Evolutionary conservation across 305 asterid species (phyloP), one percentile per base, ranked within the genome.

Genomic region (Striga hermonthica): DNA sequence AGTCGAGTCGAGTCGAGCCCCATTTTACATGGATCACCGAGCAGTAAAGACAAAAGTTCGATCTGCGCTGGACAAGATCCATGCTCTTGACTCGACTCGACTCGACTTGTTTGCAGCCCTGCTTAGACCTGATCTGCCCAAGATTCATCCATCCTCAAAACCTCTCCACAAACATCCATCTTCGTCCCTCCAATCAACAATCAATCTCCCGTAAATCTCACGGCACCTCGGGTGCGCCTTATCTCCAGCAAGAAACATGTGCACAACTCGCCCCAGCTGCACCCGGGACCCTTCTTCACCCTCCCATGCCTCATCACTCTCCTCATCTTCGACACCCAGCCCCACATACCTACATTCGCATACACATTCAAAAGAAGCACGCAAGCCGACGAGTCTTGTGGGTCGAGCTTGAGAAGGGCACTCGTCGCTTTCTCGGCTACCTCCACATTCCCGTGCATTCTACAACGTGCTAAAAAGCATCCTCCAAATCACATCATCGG

Each of bases 401-500:
- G 90, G 61, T 92, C 97, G 66, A 84, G 36, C 54, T 81, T 66
- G 77, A 89, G 63, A 47, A 92, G 88, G 37, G 74, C 68, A 37
- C 13, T 78, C 4, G 98, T 94, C 7, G 98, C 97, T 9, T 68
- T 77, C 74, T 89, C 94, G 10, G 94, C 98, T 56, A 87, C 92
- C 75, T 89, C 94, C 5, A 92, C 86, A 66, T 92, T 86, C 74
- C 83, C 80, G 40, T 80, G 85, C 79, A 84, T 80, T 83, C 83
- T 89, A 76, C 98, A 92, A 92, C 38, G 77, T 83, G 57, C 95
- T 86, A 14, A 89, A 89, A 41, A 89, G 87, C 40, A 91, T 84
- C 69, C 97, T 88, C 96, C 96, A 89, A 54, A 87, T 84, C 22
- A 92, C 95, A 76, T 81, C 96, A 71, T 92, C 98, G 5, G 95